phyloP scores from a whole-genome alignment of 2,329 filamentous ascomycete genomes.

The Trichoderma simmonsii region DNA sequence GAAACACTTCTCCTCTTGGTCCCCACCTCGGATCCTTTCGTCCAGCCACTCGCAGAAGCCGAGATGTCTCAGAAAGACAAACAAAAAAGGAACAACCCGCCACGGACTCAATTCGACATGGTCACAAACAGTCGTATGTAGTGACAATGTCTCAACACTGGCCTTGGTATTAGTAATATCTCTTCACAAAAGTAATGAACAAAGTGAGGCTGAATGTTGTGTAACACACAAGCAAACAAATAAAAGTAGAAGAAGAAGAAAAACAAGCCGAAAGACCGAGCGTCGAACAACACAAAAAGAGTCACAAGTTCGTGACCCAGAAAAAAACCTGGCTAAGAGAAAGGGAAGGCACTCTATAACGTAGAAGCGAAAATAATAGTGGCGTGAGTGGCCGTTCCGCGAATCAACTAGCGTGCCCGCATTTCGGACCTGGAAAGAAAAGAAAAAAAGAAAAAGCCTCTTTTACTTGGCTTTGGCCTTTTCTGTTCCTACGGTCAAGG shows the following conservation, averaged over 20 bases:
- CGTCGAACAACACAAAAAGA: neutral
- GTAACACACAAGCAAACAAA: neutral
- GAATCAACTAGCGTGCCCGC: constrained; percentile 7
- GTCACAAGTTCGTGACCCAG: neutral
- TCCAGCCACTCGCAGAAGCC: neutral
- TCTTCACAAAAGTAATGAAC: neutral
- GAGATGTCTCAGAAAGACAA: neutral
- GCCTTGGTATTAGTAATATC: neutral
- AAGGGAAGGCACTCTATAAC: neutral
- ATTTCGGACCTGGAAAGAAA: neutral
- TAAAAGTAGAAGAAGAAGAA: neutral
- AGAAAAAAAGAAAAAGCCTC: neutral
- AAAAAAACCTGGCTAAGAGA: neutral
- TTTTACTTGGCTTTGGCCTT: neutral
- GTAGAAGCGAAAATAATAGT: neutral
- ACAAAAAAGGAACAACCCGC: neutral
- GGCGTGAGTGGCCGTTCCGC: neutral
- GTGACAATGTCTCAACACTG: neutral
- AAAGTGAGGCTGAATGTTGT: neutral
- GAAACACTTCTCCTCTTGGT: neutral
- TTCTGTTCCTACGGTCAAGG: neutral
- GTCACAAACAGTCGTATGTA: neutral
- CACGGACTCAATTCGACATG: neutral
- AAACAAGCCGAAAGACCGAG: neutral
- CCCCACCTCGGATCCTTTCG: neutral